Evolutionary conservation across 2,329 filamentous ascomycete species (phyloP).

Genomic region (Aspergillus caelatus): DNA sequence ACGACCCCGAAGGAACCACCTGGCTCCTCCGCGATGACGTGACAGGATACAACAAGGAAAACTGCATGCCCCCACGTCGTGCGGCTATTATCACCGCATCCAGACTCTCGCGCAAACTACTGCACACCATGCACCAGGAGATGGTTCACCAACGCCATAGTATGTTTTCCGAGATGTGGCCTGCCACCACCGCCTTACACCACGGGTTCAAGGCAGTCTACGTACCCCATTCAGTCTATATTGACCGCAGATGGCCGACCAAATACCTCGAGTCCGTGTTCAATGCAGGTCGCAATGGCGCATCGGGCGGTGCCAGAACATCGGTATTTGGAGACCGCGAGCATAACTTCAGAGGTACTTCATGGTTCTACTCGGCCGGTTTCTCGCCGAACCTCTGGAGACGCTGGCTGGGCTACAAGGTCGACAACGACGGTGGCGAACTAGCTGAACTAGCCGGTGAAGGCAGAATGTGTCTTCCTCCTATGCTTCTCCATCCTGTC

Average conservation of each 20-base stretch:
- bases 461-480: slow-evolving; percentile 87
- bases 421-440: slow-evolving; percentile 78
- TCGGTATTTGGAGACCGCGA: slow-evolving; percentile 81
- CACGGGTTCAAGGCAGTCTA: slow-evolving; percentile 93
- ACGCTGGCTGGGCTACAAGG: slow-evolving; percentile 80
- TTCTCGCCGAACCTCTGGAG: slow-evolving; percentile 82
- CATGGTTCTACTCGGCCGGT: slow-evolving; percentile 88
- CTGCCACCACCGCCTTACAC: slow-evolving; percentile 80
- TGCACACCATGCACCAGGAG: slow-evolving; percentile 88
- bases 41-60: slow-evolving; percentile 74
- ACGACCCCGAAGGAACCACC: slow-evolving; percentile 82
- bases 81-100: slow-evolving; percentile 87
- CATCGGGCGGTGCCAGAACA: slow-evolving; percentile 71
- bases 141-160: slow-evolving; percentile 82
- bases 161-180: slow-evolving; percentile 98
- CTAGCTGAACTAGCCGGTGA: slow-evolving; percentile 73
- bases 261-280: slow-evolving; percentile 76
- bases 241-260: slow-evolving; percentile 83
- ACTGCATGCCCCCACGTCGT: slow-evolving; percentile 68
- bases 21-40: slow-evolving; percentile 84
- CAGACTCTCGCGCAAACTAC: slow-evolving; percentile 76
- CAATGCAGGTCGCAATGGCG: slow-evolving; percentile 77
- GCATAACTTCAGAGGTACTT: slow-evolving; percentile 83
- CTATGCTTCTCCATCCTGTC: slow-evolving; percentile 86
- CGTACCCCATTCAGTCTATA: slow-evolving; percentile 83